These are phyloP conservation scores for Dipsacomyces acuminosporus DNA, from an alignment of 371 early-diverging fungal species.

Conservation along the genomic window DNA sequence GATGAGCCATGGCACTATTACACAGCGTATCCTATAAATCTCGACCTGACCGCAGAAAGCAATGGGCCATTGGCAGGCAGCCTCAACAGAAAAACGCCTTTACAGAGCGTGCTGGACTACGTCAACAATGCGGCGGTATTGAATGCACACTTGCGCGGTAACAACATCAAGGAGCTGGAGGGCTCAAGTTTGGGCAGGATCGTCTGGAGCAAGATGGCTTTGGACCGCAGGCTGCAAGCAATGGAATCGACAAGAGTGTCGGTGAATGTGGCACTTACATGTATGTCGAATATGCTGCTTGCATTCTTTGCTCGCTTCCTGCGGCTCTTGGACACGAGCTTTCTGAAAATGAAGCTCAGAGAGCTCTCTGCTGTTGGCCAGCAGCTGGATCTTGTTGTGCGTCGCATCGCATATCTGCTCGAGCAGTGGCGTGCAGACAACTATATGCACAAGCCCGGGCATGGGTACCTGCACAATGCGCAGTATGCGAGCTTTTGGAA, in stretches of 20 bases:
- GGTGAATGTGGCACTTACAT: not conserved
- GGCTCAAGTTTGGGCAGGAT: not conserved
- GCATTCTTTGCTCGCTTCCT: conserved; percentile 7
- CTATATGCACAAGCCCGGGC: conserved; percentile 12
- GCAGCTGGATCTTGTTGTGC: conserved; percentile 37
- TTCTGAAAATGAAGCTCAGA: conserved; percentile 12
- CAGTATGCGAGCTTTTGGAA: conserved; percentile 78
- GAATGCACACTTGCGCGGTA: conserved; percentile 15
- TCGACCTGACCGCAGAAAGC: conserved; percentile 22
- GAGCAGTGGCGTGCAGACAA: conserved; percentile 30
- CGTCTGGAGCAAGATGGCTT: not conserved
- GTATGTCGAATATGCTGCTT: conserved; percentile 5
- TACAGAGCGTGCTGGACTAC: conserved; percentile 26
- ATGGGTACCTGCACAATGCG: conserved; percentile 29
- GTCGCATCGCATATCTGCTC: conserved; percentile 19
- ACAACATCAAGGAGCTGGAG: not conserved
- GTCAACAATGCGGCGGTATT: conserved; percentile 25
- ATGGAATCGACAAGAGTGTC: conserved; percentile 2
- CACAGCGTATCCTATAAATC: conserved; percentile 32
- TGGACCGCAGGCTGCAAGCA: not conserved
- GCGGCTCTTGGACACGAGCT: conserved; percentile 10
- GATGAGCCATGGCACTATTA: conserved; percentile 38
- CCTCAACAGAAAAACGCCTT: not conserved
- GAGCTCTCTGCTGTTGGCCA: conserved; percentile 42
- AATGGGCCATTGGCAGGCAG: not conserved